phyloP scores from a whole-genome alignment of 176 grass and related monocot genomes.

The Zoysia japonica region DNA sequence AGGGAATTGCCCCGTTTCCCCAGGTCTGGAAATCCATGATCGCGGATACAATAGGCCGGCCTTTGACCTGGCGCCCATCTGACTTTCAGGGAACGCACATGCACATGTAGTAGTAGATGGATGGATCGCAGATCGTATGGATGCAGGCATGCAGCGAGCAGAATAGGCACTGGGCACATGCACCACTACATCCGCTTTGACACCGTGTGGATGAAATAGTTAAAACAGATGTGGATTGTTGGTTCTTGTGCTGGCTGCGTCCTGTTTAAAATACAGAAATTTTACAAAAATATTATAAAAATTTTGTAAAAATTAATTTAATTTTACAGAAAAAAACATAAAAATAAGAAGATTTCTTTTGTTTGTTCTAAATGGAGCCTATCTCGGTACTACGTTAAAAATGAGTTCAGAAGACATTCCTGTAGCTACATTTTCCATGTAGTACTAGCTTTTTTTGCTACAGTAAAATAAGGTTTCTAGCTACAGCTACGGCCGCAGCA shows the following conservation, averaged over 20 bases:
- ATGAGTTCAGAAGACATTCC: no score
- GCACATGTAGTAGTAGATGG: neutral
- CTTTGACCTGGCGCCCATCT: slow-evolving; percentile 37
- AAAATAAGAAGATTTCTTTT: no score
- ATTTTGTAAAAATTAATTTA: no score
- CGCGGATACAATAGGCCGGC: slow-evolving; percentile 3
- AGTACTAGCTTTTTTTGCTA: no score
- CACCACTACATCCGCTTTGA: neutral
- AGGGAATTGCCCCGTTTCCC: slow-evolving; percentile 27
- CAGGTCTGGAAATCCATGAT: slow-evolving; percentile 40
- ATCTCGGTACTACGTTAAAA: no score
- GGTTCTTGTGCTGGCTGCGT: neutral
- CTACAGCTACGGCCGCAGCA: no score
- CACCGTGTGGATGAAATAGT: neutral
- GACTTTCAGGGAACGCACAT: slow-evolving; percentile 22
- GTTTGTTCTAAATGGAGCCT: no score
- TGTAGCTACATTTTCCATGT: no score
- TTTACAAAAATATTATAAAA: no score
- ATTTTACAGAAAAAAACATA: no score
- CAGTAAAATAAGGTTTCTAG: no score
- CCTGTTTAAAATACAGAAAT: no score
- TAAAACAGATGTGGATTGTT: neutral
- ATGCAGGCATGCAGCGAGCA: neutral
- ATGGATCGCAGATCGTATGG: neutral
- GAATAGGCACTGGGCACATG: slow-evolving; percentile 15